Percentiles rank a stretch among this genome's conserved stretches.
Conservation (phyloP, 2,329 filamentous ascomycete genomes). For the Taxawa tesnikishii region DNA sequence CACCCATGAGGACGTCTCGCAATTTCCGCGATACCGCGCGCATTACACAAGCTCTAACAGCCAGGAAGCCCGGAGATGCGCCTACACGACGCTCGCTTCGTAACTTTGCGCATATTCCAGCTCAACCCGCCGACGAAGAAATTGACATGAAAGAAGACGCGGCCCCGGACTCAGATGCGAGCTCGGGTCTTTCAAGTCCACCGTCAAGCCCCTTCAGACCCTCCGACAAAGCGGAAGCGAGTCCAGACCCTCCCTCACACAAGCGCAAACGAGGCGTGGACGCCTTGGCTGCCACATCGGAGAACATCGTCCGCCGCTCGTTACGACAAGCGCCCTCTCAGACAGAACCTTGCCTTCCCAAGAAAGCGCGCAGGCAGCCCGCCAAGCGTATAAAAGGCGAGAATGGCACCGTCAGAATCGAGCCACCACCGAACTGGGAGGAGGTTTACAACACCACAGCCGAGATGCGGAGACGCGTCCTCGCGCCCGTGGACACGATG, state of each 20-base stretch:
- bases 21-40: conserved; percentile 10
- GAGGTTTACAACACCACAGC: conserved; percentile 66
- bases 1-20: conserved; percentile 9
- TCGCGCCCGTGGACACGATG: conserved; percentile 92
- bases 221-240: not conserved
- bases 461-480: conserved; percentile 60
- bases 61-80: conserved; percentile 2
- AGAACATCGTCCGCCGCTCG: conserved; percentile 6
- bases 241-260: conserved; percentile 1
- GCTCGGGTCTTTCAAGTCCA: conserved; percentile 4
- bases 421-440: conserved; percentile 69
- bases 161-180: too few relatives aligned
- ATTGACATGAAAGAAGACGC: conserved; percentile 1
- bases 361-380: conserved; percentile 12
- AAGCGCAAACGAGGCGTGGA: conserved; percentile 7
- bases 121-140: conserved; percentile 4
- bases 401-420: conserved; percentile 14
- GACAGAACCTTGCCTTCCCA: conserved; percentile 10
- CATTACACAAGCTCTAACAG: conserved; percentile 6
- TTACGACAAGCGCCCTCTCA: conserved; percentile 8
- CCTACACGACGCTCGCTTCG: conserved; percentile 12
- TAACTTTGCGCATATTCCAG: conserved; percentile 8
- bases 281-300: conserved; percentile 3
- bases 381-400: conserved; percentile 21
- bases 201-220: conserved; percentile 1